Conservation (phyloP, 2,329 filamentous ascomycete species). For the Colletotrichum orbiculare region DNA sequence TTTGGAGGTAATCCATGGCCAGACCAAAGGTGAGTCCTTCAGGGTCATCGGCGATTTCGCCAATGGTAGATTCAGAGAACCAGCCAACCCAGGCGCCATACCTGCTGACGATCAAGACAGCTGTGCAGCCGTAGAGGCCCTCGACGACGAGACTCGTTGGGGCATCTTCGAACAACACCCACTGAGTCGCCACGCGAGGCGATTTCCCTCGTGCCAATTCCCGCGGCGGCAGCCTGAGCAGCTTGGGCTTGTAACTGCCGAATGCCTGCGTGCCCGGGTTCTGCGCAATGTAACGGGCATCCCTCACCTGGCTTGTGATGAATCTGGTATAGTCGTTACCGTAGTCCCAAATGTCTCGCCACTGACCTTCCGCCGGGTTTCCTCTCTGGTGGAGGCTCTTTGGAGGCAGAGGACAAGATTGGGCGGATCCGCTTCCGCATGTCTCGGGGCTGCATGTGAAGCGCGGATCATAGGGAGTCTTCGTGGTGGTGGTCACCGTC, state of each 20-base stretch:
- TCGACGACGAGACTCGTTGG: neutral
- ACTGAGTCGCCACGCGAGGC: neutral
- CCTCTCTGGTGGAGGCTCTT: neutral
- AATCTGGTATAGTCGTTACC: neutral
- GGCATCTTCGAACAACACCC: neutral
- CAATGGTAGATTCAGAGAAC: neutral
- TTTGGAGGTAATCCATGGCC: neutral
- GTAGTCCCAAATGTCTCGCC: neutral
- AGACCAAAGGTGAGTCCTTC: neutral
- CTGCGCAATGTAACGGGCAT: neutral
- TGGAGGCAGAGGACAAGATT: neutral
- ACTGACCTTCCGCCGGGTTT: neutral
- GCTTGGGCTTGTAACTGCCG: neutral
- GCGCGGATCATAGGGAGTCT: neutral
- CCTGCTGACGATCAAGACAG: neutral
- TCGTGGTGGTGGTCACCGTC: neutral
- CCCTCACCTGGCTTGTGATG: neutral
- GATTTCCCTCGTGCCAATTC: neutral
- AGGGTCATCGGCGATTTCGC: too few species aligned
- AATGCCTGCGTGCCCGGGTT: neutral
- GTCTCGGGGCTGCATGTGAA: neutral
- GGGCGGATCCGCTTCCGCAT: neutral
- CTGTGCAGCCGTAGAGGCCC: neutral
- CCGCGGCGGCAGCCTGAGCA: neutral
- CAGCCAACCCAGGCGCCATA: neutral